A percentile compares a stretch with the other conserved stretches of the same genome.
These are phyloP conservation scores for Flaveria linearis DNA, from an alignment of 129 eudicot species.

Conservation along the genomic window DNA sequence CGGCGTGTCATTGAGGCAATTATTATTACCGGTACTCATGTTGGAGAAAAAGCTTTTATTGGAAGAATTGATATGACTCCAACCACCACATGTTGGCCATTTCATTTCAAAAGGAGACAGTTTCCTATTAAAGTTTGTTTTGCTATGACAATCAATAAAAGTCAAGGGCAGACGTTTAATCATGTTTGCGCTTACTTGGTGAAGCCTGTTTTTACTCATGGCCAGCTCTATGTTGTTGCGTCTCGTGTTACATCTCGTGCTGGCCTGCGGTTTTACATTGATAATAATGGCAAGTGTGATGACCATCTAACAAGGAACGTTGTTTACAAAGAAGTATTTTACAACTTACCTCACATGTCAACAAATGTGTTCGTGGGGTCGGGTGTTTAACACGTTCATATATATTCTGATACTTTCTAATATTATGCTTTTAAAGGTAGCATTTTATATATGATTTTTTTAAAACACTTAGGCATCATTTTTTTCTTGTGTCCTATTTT, in stretches of 20 bases:
- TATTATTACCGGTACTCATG: background rate
- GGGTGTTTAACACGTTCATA: too few relatives aligned
- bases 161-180: background rate
- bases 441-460: too few relatives aligned
- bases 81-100: background rate
- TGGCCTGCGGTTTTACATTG: too few relatives aligned
- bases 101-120: background rate
- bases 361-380: too few relatives aligned
- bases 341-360: background rate
- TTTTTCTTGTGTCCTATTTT: too few relatives aligned
- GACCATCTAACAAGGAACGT: background rate
- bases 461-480: too few relatives aligned
- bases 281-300: too few relatives aligned
- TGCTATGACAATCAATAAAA: background rate
- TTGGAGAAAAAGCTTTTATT: background rate
- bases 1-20: background rate
- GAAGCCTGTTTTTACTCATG: background rate
- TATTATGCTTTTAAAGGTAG: too few relatives aligned
- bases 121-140: background rate
- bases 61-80: too few relatives aligned
- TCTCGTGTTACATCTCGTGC: too few relatives aligned
- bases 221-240: background rate
- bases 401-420: too few relatives aligned
- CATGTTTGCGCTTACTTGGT: background rate
- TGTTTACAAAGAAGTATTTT: background rate